Conservation (phyloP, 306 rosid genomes). For the Styphnolobium japonicum region DNA sequence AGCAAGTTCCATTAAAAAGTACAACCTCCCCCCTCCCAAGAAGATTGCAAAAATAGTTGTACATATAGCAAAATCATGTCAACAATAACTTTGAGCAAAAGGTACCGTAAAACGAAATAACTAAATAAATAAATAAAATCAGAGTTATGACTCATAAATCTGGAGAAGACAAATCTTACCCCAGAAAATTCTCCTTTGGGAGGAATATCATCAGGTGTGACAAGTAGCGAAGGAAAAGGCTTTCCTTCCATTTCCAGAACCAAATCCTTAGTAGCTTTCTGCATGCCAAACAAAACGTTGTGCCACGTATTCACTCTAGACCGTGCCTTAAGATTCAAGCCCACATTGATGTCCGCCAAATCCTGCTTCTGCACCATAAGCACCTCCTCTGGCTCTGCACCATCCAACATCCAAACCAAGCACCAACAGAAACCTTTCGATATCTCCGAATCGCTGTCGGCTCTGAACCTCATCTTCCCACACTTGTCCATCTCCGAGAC, state of each 20-base stretch:
- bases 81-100: no score
- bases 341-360: constrained; percentile 52
- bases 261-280: constrained; percentile 48
- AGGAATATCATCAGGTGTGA: background rate
- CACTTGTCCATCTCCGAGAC: constrained; percentile 48
- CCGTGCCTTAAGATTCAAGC: constrained; percentile 42
- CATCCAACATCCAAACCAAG: constrained; percentile 62
- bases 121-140: background rate
- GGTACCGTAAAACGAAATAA: no score
- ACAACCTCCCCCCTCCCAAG: no score
- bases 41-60: no score
- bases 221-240: constrained; percentile 7
- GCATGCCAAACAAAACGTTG: constrained; percentile 62
- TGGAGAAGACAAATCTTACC: background rate
- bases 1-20: no score
- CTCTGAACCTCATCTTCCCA: constrained; percentile 59
- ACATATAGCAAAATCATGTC: no score
- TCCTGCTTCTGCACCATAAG: constrained; percentile 38
- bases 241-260: constrained; percentile 11
- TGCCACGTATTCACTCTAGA: constrained; percentile 82
- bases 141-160: background rate
- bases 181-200: background rate
- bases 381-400: constrained; percentile 59
- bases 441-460: constrained; percentile 86
- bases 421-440: constrained; percentile 80